Evolutionary conservation across 2,329 filamentous ascomycete genomes (phyloP), one percentile per base, ranked within the genome.

Genomic region (Hymenoscyphus infarciens): DNA sequence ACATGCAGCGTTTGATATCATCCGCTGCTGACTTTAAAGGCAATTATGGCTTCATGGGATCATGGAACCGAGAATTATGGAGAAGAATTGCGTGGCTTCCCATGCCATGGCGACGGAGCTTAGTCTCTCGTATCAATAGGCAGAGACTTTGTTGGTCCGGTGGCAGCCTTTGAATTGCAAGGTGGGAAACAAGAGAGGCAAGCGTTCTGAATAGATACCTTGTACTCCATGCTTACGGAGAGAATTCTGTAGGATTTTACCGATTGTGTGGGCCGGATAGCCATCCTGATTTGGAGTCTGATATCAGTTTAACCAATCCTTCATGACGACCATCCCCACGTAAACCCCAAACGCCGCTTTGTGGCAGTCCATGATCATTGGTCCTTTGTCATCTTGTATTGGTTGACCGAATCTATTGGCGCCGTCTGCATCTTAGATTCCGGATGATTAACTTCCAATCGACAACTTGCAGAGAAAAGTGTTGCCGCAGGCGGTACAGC

Each of bases 321-420:
- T 22, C 42, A 19, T 42, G 16, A 42, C 39, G 39, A n/a, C 39
- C 42, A 49, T 33, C 31, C 53, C 53, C 53, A 55, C 53, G 27
- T 19, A 55, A 29, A 49, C 5, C 42, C 42, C 42, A 49, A 49
- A 49, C 42, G 42, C 42, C 42, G 42, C n/a, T 49, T 49, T 49
- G 42, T 22, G 42, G n/a, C 42, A 38, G 29, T 57, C 38, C 31
- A 33, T 19, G 31, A 35, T 22, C 38, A 38, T 38, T 57, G 33
- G 33, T 55, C 53, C 53, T 59, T 64, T 61, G 59, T 57, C 56
- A 61, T 61, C 53, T 55, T 33, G n/a, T 35, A 56, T 56, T 35
- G 19, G 55, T 35, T 35, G 15, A 55, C 25, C 53, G 53, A 55
- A 55, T 29, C 53, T 29, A 55, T 55, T 55, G 25, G 54, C 33